Base-by-base conservation (phyloP, 257 asterid genomes). In the Penstemon barbatus region DNA sequence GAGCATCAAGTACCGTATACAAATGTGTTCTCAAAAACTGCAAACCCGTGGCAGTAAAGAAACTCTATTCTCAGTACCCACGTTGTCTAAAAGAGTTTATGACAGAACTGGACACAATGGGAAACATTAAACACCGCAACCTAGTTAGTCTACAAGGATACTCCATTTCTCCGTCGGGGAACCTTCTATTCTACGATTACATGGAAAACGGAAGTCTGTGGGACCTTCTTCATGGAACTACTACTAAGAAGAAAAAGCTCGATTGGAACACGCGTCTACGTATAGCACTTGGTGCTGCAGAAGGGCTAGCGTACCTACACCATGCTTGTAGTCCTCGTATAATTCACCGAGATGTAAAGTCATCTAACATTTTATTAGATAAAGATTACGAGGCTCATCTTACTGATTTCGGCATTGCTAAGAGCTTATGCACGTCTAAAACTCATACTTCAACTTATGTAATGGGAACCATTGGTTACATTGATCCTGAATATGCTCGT, bases 181-280 rank as follows among this genome's bases (percentile, higher is more conserved):
- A 88, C 68, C 95, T 93, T 44, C 89, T 93, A 10, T 93, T 93
- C 65, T 93, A 90, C 36, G 97, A 93, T 66, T 93, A 85, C 89
- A 93, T 93, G 98, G 98, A 93, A 74, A 92, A 86, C 11, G 98
- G 98, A 25, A 92, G 98, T 79, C 87, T 92, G 25, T 90, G 96
- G 96, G 98, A 93, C 70, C 79, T 88, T 48, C 96, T 93, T 66
- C 98, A 93, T 12, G 98, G 97, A 25, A 25, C 33, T 25, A 79
- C 82, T 33, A 69, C 77, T 3, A 90, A 87, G 74, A 90, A 79
- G 95, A 82, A 88, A 33, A 90, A 84, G 62, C 86, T 93, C 0
- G 90, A 84, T 1, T 90, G 98, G 98, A 81, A 75, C 42, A 85
- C 94, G 4, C 90, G 98, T 44, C 81, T 93, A 7, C 80, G 75